Base-by-base conservation (phyloP, 768 basidiomycete species). In the Tricholoma hemisulphureum region DNA sequence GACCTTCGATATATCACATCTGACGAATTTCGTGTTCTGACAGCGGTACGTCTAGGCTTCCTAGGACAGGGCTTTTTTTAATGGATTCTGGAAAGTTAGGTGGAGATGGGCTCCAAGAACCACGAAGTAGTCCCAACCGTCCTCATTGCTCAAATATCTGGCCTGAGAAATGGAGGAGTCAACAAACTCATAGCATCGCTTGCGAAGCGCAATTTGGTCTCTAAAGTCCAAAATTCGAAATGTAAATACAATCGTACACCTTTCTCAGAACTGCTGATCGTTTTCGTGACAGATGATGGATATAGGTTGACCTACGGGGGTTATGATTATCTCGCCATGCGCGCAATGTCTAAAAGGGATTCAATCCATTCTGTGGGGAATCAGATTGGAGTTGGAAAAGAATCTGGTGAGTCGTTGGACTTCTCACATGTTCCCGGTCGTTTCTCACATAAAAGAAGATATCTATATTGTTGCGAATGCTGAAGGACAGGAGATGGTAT, bases 331-430 rank as follows among this genome's bases (percentile, higher is more conserved):
- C 81, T 99, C 23, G 93, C 97, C 21, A 91, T 98, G 80, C 84
- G 94, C 31, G 90, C 97, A 2, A 77, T 98, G 70, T 94, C 92
- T 1, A 94, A 95, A 70, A 77, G 96, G 55, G 92, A 93, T 56
- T 85, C 91, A 0, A 82, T 99, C 75, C 77, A 88, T 63, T 92
- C 93, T 21, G 93, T 99, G 29, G 97, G 97, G 20, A 97, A 97
- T 68, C 93, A 97, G 76, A 95, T 99, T 66, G 97, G 97, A 28
- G 95, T 97, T 26, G 97, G 97, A 13, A 99, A 99, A 74, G 97
- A 99, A 75, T 93, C 92, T 51, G 95, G 96, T 89, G 57, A 56
- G 82, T 67, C 31, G 45, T 31, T 54, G 14, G 46, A 53, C n/a
- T 48, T 26, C 46, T 37, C 21, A 32, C 31, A 26, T n/a, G n/a